phyloP scores from a whole-genome alignment of 768 basidiomycete species.

The Crucibulum laeve region DNA sequence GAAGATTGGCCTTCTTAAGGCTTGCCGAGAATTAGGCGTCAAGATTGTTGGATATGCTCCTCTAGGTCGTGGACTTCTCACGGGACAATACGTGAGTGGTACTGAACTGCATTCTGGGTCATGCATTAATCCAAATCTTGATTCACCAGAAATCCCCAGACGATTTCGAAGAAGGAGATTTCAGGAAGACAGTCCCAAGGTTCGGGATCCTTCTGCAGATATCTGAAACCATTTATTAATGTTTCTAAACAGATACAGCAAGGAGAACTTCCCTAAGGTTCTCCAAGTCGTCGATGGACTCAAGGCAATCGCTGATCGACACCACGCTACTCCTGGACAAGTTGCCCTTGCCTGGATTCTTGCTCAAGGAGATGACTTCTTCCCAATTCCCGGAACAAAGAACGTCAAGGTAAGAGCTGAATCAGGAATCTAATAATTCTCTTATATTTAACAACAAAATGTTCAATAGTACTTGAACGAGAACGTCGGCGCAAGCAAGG shows the following conservation, averaged over 20 bases:
- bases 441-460: not conserved
- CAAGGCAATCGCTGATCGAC: conserved; percentile 28
- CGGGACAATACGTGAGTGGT: conserved; percentile 34
- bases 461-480: conserved; percentile 33
- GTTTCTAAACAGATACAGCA: conserved; percentile 21
- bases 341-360: conserved; percentile 48
- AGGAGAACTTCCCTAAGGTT: conserved; percentile 44
- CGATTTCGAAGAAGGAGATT: conserved; percentile 36
- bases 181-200: conserved; percentile 28
- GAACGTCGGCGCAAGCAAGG: conserved; percentile 30
- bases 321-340: conserved; percentile 40
- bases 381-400: conserved; percentile 46
- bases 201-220: conserved; percentile 6
- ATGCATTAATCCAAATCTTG: not conserved
- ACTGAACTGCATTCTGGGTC: not conserved
- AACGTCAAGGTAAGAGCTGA: conserved; percentile 23
- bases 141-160: conserved; percentile 26
- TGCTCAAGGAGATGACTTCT: conserved; percentile 39
- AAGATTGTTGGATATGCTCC: conserved; percentile 49
- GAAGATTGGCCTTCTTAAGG: conserved; percentile 34
- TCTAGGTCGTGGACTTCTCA: conserved; percentile 48
- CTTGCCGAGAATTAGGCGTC: conserved; percentile 44
- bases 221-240: conserved; percentile 8
- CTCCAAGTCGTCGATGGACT: conserved; percentile 37
- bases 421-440: not conserved